phyloP scores from a whole-genome alignment of 352 stramenopile genomes.

The Phytophthora citricola region DNA sequence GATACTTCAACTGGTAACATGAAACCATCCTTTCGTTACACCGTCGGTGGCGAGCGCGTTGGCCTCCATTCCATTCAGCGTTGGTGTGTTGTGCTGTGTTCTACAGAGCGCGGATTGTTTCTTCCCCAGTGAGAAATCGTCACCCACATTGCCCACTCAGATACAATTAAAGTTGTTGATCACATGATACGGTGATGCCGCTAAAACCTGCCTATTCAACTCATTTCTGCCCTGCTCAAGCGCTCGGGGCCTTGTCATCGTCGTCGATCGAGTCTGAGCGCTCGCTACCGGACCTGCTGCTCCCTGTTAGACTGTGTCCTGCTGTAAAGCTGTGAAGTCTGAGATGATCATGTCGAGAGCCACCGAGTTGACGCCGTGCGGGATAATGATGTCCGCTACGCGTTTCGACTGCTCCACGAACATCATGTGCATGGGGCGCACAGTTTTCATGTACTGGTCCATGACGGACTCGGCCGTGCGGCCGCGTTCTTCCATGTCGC shows the following conservation, averaged over 20 bases:
- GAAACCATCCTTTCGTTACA: not conserved
- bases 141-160: slow-evolving; percentile 12
- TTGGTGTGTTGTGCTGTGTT: slow-evolving; percentile 17
- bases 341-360: slow-evolving; percentile 94
- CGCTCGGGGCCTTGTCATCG: slow-evolving; percentile 13
- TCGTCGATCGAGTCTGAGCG: slow-evolving; percentile 57
- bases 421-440: slow-evolving; percentile 98
- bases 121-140: slow-evolving; percentile 1
- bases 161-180: slow-evolving; percentile 37
- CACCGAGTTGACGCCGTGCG: slow-evolving; percentile 93
- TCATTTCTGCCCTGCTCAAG: slow-evolving; percentile 11
- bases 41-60: not conserved
- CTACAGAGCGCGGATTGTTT: slow-evolving; percentile 14
- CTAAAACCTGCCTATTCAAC: slow-evolving; percentile 33
- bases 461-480: slow-evolving; percentile 95
- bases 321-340: slow-evolving; percentile 85
- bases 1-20: slow-evolving; percentile 13
- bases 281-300: slow-evolving; percentile 51
- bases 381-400: slow-evolving; percentile 96
- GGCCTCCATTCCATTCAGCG: slow-evolving; percentile 13
- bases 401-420: slow-evolving; percentile 98
- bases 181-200: slow-evolving; percentile 17
- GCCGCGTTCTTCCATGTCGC: slow-evolving; percentile 95
- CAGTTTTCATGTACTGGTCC: slow-evolving; percentile 97
- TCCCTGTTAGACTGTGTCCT: slow-evolving; percentile 42